These are phyloP conservation scores for Meyerozyma sp. DNA, from an alignment of 1,139 yeast genomes.

Conservation along the genomic window DNA sequence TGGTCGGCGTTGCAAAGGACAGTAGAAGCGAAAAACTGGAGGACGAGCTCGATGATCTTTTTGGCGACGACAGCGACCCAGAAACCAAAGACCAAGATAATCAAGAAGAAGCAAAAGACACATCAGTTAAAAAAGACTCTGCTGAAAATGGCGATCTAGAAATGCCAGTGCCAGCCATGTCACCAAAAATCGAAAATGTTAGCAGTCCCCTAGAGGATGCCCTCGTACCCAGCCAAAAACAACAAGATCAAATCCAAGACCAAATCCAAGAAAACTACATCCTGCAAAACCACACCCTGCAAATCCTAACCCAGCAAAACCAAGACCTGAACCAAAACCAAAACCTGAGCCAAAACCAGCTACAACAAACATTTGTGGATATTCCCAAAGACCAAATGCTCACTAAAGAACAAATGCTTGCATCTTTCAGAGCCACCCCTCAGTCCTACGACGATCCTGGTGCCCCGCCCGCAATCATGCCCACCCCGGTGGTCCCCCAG, in stretches of 20 bases:
- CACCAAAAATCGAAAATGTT: constrained; percentile 2
- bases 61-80: constrained; percentile 34
- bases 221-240: too few relatives aligned
- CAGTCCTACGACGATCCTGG: constrained; percentile 77
- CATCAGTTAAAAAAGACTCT: not conserved
- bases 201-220: not conserved
- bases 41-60: constrained; percentile 37
- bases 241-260: not conserved
- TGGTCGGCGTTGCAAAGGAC: not conserved
- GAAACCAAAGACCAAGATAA: constrained; percentile 9
- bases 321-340: too few relatives aligned
- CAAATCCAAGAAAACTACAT: too few relatives aligned
- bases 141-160: constrained; percentile 3
- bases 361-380: constrained; percentile 27
- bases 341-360: too few relatives aligned
- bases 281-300: too few relatives aligned
- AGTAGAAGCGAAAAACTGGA: constrained; percentile 5
- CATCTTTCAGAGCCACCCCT: constrained; percentile 20
- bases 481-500: constrained; percentile 49
- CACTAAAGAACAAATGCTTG: constrained; percentile 46
- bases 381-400: constrained; percentile 42
- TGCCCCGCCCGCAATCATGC: constrained; percentile 64
- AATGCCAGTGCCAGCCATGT: not conserved
- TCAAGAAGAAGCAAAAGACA: constrained; percentile 2
- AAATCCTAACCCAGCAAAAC: too few relatives aligned